Conservation (phyloP, 2,329 filamentous ascomycete genomes). For the Microsporum ferrugineum region DNA sequence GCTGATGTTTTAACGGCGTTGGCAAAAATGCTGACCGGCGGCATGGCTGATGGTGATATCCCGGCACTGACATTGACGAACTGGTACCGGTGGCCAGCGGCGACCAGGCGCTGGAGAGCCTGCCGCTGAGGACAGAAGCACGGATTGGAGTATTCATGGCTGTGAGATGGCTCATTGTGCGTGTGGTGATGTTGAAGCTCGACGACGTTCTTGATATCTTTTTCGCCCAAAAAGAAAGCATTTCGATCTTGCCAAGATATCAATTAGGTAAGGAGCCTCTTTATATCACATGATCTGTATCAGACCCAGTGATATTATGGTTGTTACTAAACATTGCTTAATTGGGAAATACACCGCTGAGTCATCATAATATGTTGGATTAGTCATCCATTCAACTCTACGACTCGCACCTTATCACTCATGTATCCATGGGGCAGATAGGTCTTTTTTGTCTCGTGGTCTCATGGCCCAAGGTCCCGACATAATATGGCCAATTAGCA, state of each 20-base stretch:
- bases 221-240: neutral
- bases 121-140: slow-evolving; percentile 22
- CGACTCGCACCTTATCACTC: no score
- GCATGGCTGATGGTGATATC: neutral
- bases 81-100: slow-evolving; percentile 17
- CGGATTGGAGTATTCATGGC: slow-evolving; percentile 24
- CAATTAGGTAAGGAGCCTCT: neutral
- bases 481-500: no score
- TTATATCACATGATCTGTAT: neutral
- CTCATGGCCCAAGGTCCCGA: no score
- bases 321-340: neutral
- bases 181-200: neutral
- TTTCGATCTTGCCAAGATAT: neutral
- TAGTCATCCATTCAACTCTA: no score
- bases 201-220: neutral
- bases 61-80: slow-evolving; percentile 9
- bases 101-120: slow-evolving; percentile 18
- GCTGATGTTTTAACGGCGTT: neutral
- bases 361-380: no score
- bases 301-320: neutral
- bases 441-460: no score
- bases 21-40: neutral
- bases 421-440: no score
- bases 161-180: neutral
- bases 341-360: neutral